Evolutionary conservation across 208 protist genomes (phyloP), one percentile per base, ranked within the genome.

Genomic region (Naegleria lovaniensis): DNA sequence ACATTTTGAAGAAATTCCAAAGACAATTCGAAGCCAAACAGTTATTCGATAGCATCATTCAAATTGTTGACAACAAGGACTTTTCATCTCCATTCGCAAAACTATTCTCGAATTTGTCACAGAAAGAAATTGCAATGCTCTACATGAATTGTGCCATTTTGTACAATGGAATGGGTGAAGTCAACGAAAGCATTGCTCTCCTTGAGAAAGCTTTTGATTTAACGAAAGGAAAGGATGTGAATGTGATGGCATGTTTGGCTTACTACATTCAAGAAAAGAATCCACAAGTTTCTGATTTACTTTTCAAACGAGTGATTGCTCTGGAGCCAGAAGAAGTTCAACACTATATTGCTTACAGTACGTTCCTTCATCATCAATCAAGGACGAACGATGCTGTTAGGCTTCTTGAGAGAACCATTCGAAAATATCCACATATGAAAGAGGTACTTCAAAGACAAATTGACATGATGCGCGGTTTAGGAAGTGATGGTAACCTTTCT

Each of bases 121-220:
- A 1, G 1, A 79, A 79, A 36, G 29, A 29, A 33, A 36, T 36
- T 0, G 29, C 67, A 11, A 36, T 7, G 29, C 9, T 79, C n/a
- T 79, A 79, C 36, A 79, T 79, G 67, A 79, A 79, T 79, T 79
- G 29, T 79, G 67, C 29, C 7, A 79, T 79, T 79, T 79, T 79
- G n/a, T 36, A 0, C 19, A 79, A 79, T 79, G 16, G 29, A 29
- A 79, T 36, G 29, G 67, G 67, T 36, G 25, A 79, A 36, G 67
- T 79, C 9, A 25, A 79, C n/a, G 25, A 79, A 79, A 36, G 29
- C 7, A 36, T 79, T 13, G n/a, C 6, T 15, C 67, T 36, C 16
- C 25, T 79, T 36, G 67, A 79, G n/a, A 79, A 33, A 79, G 67
- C 67, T 33, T 36, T 79, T 9, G 67, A 79, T 33, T 4, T 79